Evolutionary conservation across 2,329 filamentous ascomycete genomes (phyloP).

Genomic region (Epicoccum sorghinum): DNA sequence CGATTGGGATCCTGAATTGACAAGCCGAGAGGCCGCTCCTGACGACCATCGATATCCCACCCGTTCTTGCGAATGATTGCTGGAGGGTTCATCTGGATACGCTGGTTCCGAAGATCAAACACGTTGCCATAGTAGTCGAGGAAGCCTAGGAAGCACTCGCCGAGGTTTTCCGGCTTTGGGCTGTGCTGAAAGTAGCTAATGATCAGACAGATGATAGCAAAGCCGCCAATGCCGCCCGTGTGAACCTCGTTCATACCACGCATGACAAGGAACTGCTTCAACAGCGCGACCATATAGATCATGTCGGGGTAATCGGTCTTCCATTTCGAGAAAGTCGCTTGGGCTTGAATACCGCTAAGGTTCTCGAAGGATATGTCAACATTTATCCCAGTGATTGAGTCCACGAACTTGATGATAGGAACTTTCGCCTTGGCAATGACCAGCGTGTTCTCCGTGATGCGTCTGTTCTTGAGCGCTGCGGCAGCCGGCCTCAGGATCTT

Average conservation of each 20-base stretch:
- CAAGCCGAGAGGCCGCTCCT: conserved; percentile 62
- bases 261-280: conserved; percentile 94
- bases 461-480: conserved; percentile 60
- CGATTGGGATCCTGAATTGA: conserved; percentile 94
- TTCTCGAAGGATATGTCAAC: conserved; percentile 98
- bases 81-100: conserved; percentile 75
- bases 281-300: conserved; percentile 81
- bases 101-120: conserved; percentile 72
- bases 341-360: conserved; percentile 76
- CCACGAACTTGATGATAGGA: conserved; percentile 89
- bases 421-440: conserved; percentile 80
- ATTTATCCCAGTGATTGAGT: conserved; percentile 76
- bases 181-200: conserved; percentile 82
- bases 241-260: conserved; percentile 89
- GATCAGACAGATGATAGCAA: conserved; percentile 91
- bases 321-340: conserved; percentile 82
- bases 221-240: conserved; percentile 89
- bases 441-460: conserved; percentile 65
- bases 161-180: conserved; percentile 65
- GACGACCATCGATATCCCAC: conserved; percentile 39
- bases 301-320: conserved; percentile 80
- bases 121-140: conserved; percentile 86
- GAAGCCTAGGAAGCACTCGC: conserved; percentile 83
- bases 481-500: conserved; percentile 67
- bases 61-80: conserved; percentile 71